Base-by-base conservation (phyloP, 2,329 filamentous ascomycete genomes). In the Penicillium sp. region DNA sequence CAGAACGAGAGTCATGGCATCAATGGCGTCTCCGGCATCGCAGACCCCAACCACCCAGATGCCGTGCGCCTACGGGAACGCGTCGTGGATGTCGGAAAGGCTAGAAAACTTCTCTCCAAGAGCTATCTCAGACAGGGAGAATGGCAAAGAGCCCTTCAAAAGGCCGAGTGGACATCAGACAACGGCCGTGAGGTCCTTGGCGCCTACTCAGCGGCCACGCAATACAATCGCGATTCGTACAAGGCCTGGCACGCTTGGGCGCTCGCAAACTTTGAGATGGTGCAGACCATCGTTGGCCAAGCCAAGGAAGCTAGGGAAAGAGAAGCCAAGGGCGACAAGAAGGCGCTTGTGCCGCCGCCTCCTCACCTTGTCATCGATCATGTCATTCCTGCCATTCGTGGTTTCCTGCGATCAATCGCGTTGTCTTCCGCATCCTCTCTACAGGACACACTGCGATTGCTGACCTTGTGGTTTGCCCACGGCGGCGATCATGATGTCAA, bases 201-300 rank as follows among this genome's bases (percentile, higher is more conserved):
- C n/a, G 92, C 95, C 1, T 99, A 98, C 75, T 88, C 88, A 17
- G 89, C 93, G 60, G 96, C 96, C 1, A 99, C 95, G 1, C 89
- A 91, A 60, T 97, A 96, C 78, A 96, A 99, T 73, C 89, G 92
- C 37, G 88, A 89, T 62, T 99, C 94, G 87, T 99, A 99, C 81
- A 99, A 99, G 78, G 95, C 96, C 7, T 99, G 95, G 95, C 95
- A 99, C 77, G 91, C 95, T 0, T 99, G 95, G 94, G 96, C 95
- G 11, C 79, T 99, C 63, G 94, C 95, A 55, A 99, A 99, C 76
- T 99, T 99, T 70, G 94, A 99, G 77, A 95, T 99, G 58, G 93
- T 98, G 39, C 96, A 95, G 68, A 87, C 90, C 0, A 81, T 95
- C 58, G 86, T 88, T 8, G 84, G 89, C 22, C 84, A 87, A 58